Evolutionary conservation across 306 rosid species (phyloP).

Genomic region (Vachellia collinsii): DNA sequence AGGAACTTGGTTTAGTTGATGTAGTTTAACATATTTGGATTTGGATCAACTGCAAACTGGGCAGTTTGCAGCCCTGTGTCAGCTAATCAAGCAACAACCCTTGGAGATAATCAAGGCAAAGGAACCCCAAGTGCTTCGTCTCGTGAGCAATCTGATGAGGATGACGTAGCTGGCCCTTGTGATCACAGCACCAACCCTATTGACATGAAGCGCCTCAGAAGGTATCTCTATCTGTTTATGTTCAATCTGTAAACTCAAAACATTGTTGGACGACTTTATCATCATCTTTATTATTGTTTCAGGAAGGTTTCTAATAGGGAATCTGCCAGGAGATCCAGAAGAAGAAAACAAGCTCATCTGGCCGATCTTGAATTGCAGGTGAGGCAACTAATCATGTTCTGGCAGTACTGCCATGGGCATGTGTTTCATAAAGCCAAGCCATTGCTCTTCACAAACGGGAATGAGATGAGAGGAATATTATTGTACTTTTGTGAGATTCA

Average conservation of each 20-base stretch:
- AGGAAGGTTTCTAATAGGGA: slow-evolving; percentile 49
- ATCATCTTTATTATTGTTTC: not conserved
- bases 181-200: slow-evolving; percentile 56
- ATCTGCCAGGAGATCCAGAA: slow-evolving; percentile 51
- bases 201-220: slow-evolving; percentile 58
- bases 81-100: slow-evolving; percentile 48
- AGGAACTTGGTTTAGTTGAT: slow-evolving; percentile 11
- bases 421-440: no score
- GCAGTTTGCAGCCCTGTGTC: slow-evolving; percentile 75
- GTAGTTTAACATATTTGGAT: slow-evolving; percentile 29
- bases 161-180: slow-evolving; percentile 58
- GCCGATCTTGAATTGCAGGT: slow-evolving; percentile 45
- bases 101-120: slow-evolving; percentile 45
- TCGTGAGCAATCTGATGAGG: slow-evolving; percentile 67
- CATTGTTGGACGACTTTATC: not conserved
- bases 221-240: slow-evolving; percentile 36
- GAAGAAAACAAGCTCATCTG: slow-evolving; percentile 48
- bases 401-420: no score
- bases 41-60: slow-evolving; percentile 29
- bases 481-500: not conserved
- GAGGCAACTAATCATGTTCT: slow-evolving; percentile 17
- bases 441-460: not conserved
- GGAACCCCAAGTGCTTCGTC: slow-evolving; percentile 65
- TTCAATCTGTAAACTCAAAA: not conserved
- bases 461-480: not conserved